A percentile compares a stretch with the other conserved stretches of the same genome.
phyloP scores from a whole-genome alignment of 257 asterid species.

The Solanum chilense region DNA sequence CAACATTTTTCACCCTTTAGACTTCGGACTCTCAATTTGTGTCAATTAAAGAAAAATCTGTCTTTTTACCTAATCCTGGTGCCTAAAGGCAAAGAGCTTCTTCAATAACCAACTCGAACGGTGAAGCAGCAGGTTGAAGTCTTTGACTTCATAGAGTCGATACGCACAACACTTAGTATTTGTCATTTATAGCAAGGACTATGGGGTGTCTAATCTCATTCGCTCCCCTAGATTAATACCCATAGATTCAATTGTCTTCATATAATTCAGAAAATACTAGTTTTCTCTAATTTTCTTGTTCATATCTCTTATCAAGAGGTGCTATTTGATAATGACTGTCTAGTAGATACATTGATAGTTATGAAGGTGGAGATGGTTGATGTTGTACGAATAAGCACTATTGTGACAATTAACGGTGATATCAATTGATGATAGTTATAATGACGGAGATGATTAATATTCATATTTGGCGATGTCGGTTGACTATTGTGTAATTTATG shows the following conservation, averaged over 20 bases:
- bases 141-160: background rate
- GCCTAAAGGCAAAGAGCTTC: background rate
- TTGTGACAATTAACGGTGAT: background rate
- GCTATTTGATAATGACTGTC: background rate
- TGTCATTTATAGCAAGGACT: background rate
- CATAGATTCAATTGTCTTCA: background rate
- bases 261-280: background rate
- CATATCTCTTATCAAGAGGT: background rate
- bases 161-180: background rate
- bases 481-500: background rate
- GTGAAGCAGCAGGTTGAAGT: background rate
- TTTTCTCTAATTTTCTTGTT: no score
- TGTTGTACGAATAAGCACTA: background rate
- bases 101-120: background rate
- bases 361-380: background rate
- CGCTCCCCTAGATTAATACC: background rate
- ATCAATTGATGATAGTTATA: background rate
- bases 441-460: background rate
- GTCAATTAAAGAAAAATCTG: rapidly evolving
- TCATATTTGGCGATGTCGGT: background rate
- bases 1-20: no score
- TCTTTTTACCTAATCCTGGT: background rate
- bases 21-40: no score
- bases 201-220: background rate
- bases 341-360: background rate